Evolutionary conservation across 352 stramenopile genomes (phyloP).

Genomic region (Pythium brachiatum): DNA sequence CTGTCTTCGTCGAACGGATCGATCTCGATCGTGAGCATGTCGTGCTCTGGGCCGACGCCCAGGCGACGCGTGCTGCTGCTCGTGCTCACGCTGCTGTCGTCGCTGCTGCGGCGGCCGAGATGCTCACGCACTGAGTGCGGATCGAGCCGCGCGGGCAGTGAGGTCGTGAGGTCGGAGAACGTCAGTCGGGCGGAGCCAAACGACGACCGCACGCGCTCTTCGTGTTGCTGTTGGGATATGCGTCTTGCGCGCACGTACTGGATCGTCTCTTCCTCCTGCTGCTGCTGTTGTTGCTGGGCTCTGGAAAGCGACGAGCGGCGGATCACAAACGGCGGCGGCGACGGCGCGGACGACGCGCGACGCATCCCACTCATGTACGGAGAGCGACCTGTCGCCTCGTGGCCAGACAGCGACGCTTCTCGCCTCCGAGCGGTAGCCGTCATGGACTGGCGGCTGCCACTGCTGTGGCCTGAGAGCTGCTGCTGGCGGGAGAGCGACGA

Average conservation of each 20-base stretch:
- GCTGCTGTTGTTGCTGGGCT: conserved; percentile 1
- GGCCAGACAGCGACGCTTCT: neutral
- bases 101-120: conserved; percentile 12
- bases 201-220: conserved; percentile 1
- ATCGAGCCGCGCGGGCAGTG: conserved; percentile 12
- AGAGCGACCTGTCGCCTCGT: neutral
- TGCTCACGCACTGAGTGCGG: conserved; percentile 23
- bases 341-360: conserved; percentile 1
- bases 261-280: neutral
- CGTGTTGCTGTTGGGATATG: neutral
- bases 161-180: conserved; percentile 8
- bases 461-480: neutral
- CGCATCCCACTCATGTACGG: neutral
- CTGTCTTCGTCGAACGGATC: conserved; percentile 23
- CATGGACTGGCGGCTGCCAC: conserved; percentile 3
- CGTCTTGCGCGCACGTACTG: neutral
- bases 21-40: conserved; percentile 26
- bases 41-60: conserved; percentile 14
- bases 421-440: neutral
- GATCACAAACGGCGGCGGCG: conserved; percentile 14
- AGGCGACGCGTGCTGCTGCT: neutral
- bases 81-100: conserved; percentile 19
- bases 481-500: conserved; percentile 19
- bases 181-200: conserved; percentile 7
- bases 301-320: conserved; percentile 18